Evolutionary conservation across 2,329 filamentous ascomycete species (phyloP).

Genomic region (Chaetothyriales sp.): DNA sequence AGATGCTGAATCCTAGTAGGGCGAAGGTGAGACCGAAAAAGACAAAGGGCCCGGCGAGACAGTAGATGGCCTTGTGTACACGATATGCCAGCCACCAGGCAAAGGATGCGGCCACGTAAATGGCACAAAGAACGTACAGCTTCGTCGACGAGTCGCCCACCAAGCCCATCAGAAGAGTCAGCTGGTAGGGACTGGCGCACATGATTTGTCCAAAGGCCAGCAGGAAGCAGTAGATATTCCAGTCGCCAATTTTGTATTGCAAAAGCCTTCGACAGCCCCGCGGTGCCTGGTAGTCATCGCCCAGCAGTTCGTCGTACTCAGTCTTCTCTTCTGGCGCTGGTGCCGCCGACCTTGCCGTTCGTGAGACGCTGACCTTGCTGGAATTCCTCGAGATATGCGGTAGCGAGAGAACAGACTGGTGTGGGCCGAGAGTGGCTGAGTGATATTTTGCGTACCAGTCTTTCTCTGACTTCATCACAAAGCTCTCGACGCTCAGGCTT

Average conservation of each 20-base stretch:
- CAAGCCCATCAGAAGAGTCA: slow-evolving; percentile 42
- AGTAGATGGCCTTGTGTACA: slow-evolving; percentile 33
- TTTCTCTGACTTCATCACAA: slow-evolving; percentile 41
- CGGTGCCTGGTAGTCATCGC: slow-evolving; percentile 33
- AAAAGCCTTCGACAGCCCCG: slow-evolving; percentile 32
- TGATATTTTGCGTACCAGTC: slow-evolving; percentile 40
- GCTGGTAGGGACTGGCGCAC: slow-evolving; percentile 42
- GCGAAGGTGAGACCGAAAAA: slow-evolving; percentile 43
- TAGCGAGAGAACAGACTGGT: slow-evolving; percentile 16
- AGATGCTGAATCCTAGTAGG: slow-evolving; percentile 38
- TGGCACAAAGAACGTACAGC: slow-evolving; percentile 37
- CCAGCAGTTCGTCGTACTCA: slow-evolving; percentile 33
- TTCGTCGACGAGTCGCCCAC: slow-evolving; percentile 35
- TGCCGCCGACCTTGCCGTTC: slow-evolving; percentile 8
- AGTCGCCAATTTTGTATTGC: slow-evolving; percentile 34
- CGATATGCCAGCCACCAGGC: slow-evolving; percentile 42
- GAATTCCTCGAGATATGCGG: slow-evolving; percentile 17
- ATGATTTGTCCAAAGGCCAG: slow-evolving; percentile 38
- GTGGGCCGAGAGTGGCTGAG: slow-evolving; percentile 32
- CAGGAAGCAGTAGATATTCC: slow-evolving; percentile 39
- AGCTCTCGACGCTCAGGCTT: slow-evolving; percentile 41
- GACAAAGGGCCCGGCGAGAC: slow-evolving; percentile 37
- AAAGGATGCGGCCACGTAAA: slow-evolving; percentile 36
- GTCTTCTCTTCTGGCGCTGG: slow-evolving; percentile 19
- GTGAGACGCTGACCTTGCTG: neutral